Evolutionary conservation across 768 basidiomycete genomes (phyloP), one percentile per base, ranked within the genome.

Genomic region (Termitomyces sp.): DNA sequence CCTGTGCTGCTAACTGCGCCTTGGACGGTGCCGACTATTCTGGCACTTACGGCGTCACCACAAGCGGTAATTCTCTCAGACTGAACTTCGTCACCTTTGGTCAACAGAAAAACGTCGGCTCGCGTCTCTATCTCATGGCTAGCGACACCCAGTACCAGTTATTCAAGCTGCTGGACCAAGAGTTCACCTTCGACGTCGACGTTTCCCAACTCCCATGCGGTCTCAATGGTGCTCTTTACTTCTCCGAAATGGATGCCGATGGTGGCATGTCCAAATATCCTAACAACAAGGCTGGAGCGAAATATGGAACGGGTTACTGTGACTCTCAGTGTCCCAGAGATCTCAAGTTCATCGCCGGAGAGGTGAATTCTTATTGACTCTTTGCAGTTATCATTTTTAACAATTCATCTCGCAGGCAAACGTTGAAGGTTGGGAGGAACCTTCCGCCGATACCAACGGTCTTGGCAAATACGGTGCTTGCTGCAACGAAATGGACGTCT

Each of bases 241-340:
- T 49, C 48, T 24, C 35, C 78, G 74, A 78, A 66, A 84, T 83
- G 82, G 81, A 78, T 61, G 74, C 74, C 9, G 81, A 83, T 60
- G 82, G 82, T 68, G 82, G 82, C 35, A 63, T 67, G 42, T 56
- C 72, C 54, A 69, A 73, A 61, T 79, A 68, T 69, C 62, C 79
- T 30, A 69, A 59, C 62, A 84, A 84, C 76, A 78, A 80, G 72
- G 81, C 82, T 15, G 74, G 75, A 34, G 70, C 73, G 45, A 69
- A 79, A 66, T 84, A 78, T 67, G 81, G 82, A 46, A 82, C 81
- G 15, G 83, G 83, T 15, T 84, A 84, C 69, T 83, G 83, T 66
- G 82, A 84, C 65, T 76, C 82, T 14, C 82, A 84, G 67, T 84
- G 82, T 70, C 83, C 82, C 14, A 68, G 72, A 37, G 82, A 83